Evolutionary conservation across 176 grass and related monocot species (phyloP), one percentile per base, ranked within the genome.

Genomic region (Elaeis guineensis): DNA sequence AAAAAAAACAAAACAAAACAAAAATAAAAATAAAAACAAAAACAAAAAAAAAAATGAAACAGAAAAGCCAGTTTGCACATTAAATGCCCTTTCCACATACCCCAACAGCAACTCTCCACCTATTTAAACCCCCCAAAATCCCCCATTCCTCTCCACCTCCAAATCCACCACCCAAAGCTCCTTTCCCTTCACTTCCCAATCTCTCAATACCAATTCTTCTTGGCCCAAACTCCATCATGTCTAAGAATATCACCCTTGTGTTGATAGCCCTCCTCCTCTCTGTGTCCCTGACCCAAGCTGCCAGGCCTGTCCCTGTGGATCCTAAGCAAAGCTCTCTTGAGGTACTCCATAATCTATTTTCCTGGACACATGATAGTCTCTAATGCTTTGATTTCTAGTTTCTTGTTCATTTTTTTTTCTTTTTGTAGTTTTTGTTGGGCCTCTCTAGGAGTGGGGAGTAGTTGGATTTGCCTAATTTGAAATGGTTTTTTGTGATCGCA

Each of bases 211-310:
- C 35, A 12, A 44, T 44, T 11, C 12, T 44, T 0, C 9, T 44
- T 12, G 9, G 9, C 35, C 35, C 35, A 44, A 44, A 8, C 35
- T 44, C 24, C 3, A 52, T 11, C 1, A 79, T 79, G 68, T 61
- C 67, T 20, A 64, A 63, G 19, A 68, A 72, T 51, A 70, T 65
- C 16, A 65, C 67, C 16, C 3, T 64, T 19, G 28, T 57, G 24
- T 17, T 78, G 12, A 49, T 79, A 51, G 67, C 67, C 29, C 70
- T 78, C 32, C 52, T 79, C 70, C 39, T 79, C 53, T 51, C 53
- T 19, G 68, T 29, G 3, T 60, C 68, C 25, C 52, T 79, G 22
- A 66, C 52, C 32, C 68, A 79, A 59, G 58, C 32, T 21, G 29
- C 67, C n/a, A 79, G 76, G 51, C 28, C 53, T 24, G 59, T 50